A percentile compares a stretch with the other conserved stretches of the same genome.
Conservation (phyloP, 2,329 filamentous ascomycete genomes). For the Clarireedia monteithiana region DNA sequence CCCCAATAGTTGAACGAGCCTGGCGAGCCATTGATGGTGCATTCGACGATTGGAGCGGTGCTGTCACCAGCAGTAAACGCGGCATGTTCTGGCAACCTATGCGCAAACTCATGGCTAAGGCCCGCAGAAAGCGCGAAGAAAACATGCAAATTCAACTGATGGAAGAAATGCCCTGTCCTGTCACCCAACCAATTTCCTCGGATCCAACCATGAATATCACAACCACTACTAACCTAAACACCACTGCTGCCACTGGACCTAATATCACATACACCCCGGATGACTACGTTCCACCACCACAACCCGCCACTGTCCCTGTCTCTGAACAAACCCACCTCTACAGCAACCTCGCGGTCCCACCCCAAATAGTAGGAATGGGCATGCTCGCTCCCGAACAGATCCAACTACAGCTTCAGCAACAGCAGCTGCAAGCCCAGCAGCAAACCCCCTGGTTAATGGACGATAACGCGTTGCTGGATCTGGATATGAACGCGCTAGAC, state of each 20-base stretch:
- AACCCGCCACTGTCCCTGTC: background rate
- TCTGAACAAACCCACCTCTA: background rate
- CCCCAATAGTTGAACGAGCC: constrained; percentile 32
- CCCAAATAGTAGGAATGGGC: constrained; percentile 21
- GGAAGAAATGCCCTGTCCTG: background rate
- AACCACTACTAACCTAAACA: background rate
- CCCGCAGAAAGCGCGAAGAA: constrained; percentile 43
- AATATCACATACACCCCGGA: background rate
- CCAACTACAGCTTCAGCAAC: constrained; percentile 19
- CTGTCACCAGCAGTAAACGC: constrained; percentile 33
- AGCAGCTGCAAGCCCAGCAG: constrained; percentile 8
- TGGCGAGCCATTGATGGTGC: constrained; percentile 33
- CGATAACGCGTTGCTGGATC: constrained; percentile 19
- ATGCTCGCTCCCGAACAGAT: constrained; percentile 19
- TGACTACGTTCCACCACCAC: background rate
- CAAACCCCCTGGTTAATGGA: constrained; percentile 23
- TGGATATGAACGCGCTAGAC: constrained; percentile 25
- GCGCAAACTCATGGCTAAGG: constrained; percentile 51
- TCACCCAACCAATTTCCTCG: background rate
- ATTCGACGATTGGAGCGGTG: constrained; percentile 22
- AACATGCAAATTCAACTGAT: constrained; percentile 32
- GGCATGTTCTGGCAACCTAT: constrained; percentile 58
- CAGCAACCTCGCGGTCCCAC: constrained; percentile 10
- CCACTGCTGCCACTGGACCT: background rate
- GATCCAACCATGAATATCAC: background rate